phyloP scores from a whole-genome alignment of 2,329 filamentous ascomycete species.

The Pseudogymnoascus sp. region DNA sequence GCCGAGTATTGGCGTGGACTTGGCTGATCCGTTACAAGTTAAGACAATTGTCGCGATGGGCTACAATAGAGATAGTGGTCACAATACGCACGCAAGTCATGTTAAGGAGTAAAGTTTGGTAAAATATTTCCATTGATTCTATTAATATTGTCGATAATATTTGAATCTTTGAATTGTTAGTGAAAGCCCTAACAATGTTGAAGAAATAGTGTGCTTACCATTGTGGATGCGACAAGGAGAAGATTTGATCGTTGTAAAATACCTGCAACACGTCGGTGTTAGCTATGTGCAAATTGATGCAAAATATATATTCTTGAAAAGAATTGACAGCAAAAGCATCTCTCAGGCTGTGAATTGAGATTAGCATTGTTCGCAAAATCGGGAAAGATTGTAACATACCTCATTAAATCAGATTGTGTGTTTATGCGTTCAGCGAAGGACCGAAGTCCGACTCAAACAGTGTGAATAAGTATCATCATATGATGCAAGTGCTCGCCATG shows the following conservation, averaged over 20 bases:
- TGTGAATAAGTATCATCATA: conserved; percentile 38
- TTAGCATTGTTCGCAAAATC: conserved; percentile 13
- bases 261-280: conserved; percentile 19
- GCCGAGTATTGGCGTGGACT: not conserved
- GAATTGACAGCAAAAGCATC: conserved; percentile 24
- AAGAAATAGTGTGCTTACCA: conserved; percentile 14
- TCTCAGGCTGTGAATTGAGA: conserved; percentile 25
- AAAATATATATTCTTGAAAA: conserved; percentile 11
- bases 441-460: conserved; percentile 33
- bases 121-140: not conserved
- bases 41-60: not conserved
- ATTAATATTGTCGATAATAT: not conserved
- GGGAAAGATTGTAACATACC: conserved; percentile 24
- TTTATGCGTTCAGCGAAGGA: conserved; percentile 30
- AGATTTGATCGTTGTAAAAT: not conserved
- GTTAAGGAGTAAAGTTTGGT: not conserved
- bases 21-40: not conserved
- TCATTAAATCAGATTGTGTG: conserved; percentile 41
- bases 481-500: conserved; percentile 22
- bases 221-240: not conserved
- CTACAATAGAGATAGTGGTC: not conserved
- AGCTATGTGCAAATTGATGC: conserved; percentile 15
- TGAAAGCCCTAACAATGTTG: not conserved
- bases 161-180: not conserved
- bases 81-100: not conserved